Evolutionary conservation across 1,284 basidiomycete genomes (phyloP).

Genomic region (Blastosporella zonata): DNA sequence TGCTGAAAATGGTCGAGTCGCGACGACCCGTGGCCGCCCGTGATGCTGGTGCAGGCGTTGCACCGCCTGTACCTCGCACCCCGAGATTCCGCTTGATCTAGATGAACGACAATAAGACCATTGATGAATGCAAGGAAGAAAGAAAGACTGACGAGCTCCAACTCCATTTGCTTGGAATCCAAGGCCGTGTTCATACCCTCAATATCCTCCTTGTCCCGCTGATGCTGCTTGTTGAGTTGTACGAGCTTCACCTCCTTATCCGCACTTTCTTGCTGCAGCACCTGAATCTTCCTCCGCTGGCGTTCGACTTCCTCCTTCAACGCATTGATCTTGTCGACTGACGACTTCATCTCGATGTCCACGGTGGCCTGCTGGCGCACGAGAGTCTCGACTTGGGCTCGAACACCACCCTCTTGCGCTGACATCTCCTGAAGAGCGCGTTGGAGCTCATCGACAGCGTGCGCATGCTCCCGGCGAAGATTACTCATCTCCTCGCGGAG

Average conservation of each 20-base stretch:
- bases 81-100: constrained; percentile 74
- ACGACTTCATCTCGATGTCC: constrained; percentile 44
- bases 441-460: constrained; percentile 47
- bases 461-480: constrained; percentile 53
- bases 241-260: constrained; percentile 78
- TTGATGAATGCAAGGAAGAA: background rate
- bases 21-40: constrained; percentile 36
- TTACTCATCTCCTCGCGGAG: constrained; percentile 52
- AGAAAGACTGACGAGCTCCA: constrained; percentile 68
- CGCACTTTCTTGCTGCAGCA: constrained; percentile 76
- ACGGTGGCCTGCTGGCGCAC: constrained; percentile 51
- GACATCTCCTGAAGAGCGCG: constrained; percentile 48
- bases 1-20: constrained; percentile 52
- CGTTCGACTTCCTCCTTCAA: constrained; percentile 63
- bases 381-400: constrained; percentile 44
- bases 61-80: constrained; percentile 58
- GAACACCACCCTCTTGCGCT: constrained; percentile 44
- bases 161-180: constrained; percentile 87
- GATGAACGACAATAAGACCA: constrained; percentile 9
- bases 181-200: constrained; percentile 81
- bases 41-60: constrained; percentile 50
- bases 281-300: constrained; percentile 63
- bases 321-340: constrained; percentile 45
- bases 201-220: constrained; percentile 73
- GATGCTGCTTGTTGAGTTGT: constrained; percentile 67